Conservation (phyloP, 345 rosid species). For the Gossypium stocksii region DNA sequence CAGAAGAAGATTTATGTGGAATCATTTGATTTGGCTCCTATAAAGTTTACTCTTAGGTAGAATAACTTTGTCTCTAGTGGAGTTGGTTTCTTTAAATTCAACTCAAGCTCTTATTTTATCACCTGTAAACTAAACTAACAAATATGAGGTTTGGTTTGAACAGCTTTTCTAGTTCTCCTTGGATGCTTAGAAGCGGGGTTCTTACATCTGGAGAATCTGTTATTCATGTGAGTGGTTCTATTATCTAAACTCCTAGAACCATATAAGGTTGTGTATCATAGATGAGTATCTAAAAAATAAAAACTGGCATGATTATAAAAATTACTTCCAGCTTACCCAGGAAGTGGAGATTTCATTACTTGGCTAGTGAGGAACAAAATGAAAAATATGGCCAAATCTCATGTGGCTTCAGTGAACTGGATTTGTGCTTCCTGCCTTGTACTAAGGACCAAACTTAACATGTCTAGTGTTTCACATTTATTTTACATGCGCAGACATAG, state of each 20-base stretch:
- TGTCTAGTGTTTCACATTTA: not conserved
- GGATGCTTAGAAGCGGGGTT: conserved; percentile 79
- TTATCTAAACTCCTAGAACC: conserved; percentile 1
- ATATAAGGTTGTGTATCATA: not conserved
- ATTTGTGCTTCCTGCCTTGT: not conserved
- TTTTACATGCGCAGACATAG: not conserved
- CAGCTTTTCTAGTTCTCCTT: conserved; percentile 96
- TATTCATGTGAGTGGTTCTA: conserved; percentile 65
- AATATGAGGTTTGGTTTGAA: conserved; percentile 17
- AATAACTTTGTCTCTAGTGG: not conserved
- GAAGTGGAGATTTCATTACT: not conserved
- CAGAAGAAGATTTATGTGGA: conserved; percentile 82
- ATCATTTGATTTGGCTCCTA: conserved; percentile 67
- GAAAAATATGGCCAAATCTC: not conserved
- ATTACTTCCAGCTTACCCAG: not conserved
- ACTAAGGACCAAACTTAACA: not conserved
- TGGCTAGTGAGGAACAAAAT: not conserved
- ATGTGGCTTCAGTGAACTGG: not conserved
- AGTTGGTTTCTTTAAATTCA: not conserved
- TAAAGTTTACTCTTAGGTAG: conserved; percentile 75
- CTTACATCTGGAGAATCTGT: conserved; percentile 73
- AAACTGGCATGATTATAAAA: not conserved
- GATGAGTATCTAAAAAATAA: not conserved
- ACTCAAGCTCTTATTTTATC: not conserved
- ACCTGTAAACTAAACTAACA: conserved; percentile 20